Base-by-base conservation (phyloP, 768 basidiomycete genomes). In the Melanogaster broomeanus region DNA sequence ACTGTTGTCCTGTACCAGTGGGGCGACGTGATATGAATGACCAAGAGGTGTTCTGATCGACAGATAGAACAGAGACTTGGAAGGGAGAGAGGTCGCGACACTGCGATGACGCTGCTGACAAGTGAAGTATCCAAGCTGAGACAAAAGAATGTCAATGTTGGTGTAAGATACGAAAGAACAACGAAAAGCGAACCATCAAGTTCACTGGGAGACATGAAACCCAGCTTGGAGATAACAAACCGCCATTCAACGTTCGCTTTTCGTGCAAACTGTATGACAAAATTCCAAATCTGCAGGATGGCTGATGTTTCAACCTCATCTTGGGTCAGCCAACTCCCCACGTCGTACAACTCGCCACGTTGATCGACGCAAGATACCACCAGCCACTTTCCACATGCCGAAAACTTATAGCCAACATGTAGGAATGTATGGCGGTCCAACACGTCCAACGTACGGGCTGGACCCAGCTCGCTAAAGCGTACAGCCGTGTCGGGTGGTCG, bases 161-260 rank as follows among this genome's bases (percentile, higher is more conserved):
- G 45, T n/a, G 38, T 35, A 52, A 25, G 24, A 45, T 6, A 52
- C 10, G 33, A 48, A 4, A 19, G 25, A 51, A 53, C 41, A 37
- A 45, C 25, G 27, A 22, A 22, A 31, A 13, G 70, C 83, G 52
- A 57, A 90, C 91, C 85, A 58, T 84, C 75, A 19, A 90, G 64
- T 62, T 94, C 92, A 6, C 63, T 61, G 43, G 74, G 68, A 1
- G 69, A 65, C 74, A 93, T 82, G 10, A 69, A 51, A 0, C 91
- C 91, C 4, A 86, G 68, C 61, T 85, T 89, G 6, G 86, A 72
- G 50, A 94, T 74, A 9, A 87, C 83, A 11, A 93, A 70, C 45
- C 86, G 78, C 92, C 92, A 94, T 63, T 93, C 90, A 19, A 91
- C 72, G 61, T 83, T 82, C 11, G 85, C 85, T 54, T 74, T 80